Evolutionary conservation across 345 rosid species (phyloP).

Genomic region (Moricandia arvensis): DNA sequence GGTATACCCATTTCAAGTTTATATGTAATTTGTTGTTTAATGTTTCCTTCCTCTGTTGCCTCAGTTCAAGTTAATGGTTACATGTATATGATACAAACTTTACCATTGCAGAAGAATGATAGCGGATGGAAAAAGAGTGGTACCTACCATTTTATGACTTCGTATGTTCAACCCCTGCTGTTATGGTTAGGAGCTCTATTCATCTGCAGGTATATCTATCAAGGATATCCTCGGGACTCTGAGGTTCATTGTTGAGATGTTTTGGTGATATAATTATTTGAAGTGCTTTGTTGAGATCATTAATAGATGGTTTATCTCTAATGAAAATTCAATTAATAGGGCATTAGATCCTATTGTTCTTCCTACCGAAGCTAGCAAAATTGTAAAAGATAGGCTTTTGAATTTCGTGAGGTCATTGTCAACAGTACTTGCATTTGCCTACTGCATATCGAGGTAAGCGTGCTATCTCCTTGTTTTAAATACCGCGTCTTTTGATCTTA

Average conservation of each 20-base stretch:
- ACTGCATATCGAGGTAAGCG: slow-evolving; percentile 68
- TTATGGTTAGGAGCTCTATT: slow-evolving; percentile 71
- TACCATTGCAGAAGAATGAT: slow-evolving; percentile 60
- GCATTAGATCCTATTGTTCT: slow-evolving; percentile 65
- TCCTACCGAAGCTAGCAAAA: slow-evolving; percentile 62
- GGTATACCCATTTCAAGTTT: slow-evolving; percentile 27
- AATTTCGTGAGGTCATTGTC: slow-evolving; percentile 69
- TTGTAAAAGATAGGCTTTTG: slow-evolving; percentile 67
- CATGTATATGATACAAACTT: not conserved
- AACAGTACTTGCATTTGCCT: slow-evolving; percentile 72
- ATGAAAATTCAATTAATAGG: slow-evolving; percentile 40
- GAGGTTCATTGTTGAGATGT: slow-evolving; percentile 8
- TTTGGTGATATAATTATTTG: not conserved
- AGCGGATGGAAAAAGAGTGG: slow-evolving; percentile 70
- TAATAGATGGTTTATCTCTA: slow-evolving; percentile 5
- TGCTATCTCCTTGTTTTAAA: not conserved
- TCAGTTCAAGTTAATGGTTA: not conserved
- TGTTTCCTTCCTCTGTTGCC: not conserved
- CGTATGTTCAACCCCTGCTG: slow-evolving; percentile 73
- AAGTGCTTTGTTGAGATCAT: slow-evolving; percentile 20
- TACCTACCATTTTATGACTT: slow-evolving; percentile 52
- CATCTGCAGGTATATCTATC: slow-evolving; percentile 62
- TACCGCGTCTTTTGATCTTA: not conserved
- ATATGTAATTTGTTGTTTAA: slow-evolving; percentile 2
- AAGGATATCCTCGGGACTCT: not conserved